Base-by-base conservation (phyloP, 163 green algal genomes). In the Scenedesmus sp. region DNA sequence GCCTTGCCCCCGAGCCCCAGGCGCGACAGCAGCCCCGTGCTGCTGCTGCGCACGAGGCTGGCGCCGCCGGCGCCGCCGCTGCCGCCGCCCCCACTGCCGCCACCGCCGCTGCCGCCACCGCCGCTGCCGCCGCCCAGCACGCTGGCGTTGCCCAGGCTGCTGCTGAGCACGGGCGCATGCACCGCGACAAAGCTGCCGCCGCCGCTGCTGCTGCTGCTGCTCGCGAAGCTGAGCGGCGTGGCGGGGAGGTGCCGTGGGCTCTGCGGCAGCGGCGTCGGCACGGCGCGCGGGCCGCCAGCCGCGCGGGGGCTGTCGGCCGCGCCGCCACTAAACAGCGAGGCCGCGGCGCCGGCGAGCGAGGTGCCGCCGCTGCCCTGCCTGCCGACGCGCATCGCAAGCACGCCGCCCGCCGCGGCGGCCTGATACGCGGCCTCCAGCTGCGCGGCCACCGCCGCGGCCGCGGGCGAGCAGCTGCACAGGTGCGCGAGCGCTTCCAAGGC, bases 401-500 rank as follows among this genome's bases (percentile, higher is more conserved):
- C 45, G 20, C 70, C 54, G 7, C 4, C 24, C 7, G 42, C 42
- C 29, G 67, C 26, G 17, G 67, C 67, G 14, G 67, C 26, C 26
- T 50, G 18, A 13, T 76, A 76, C 24, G 33, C 54, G 5, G 10
- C 20, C 51, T 77, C 54, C 42, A 77, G 70, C 24, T 67, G 54
- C 34, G 65, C 54, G 22, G 39, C 54, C 22, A 69, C 33, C 17
- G 34, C 34, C 31, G 42, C 70, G 26, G 54, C 70, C 20, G 34
- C 29, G 3, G n/a, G n/a, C n/a, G 70, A 6, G 22, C 26, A 31
- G n/a, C 54, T 48, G 54, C 70, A 77, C 0, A 77, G 14, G 17
- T 77, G 54, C 24, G 70, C 53, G 6, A 77, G 42, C 15, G 70
- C 70, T 14, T 67, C 24, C 24, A 77, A 26, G 13, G 70, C 70